Evolutionary conservation across 2,329 filamentous ascomycete genomes (phyloP), one percentile per base, ranked within the genome.

Genomic region (Trichothecium roseum): DNA sequence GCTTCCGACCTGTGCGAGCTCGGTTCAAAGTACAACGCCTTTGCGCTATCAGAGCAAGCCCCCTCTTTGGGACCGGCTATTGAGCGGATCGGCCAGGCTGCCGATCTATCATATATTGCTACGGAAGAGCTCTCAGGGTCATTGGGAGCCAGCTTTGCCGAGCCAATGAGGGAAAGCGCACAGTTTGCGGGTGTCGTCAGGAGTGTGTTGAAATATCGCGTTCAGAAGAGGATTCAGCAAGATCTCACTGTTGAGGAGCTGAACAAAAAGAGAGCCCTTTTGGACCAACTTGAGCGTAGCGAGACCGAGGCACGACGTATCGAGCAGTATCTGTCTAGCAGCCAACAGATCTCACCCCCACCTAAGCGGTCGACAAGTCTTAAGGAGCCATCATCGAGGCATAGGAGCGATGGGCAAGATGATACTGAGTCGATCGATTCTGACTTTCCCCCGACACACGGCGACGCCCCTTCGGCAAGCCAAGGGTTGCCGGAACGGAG

Each of bases 231-330:
- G 32, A 85, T 98, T 36, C 91, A 98, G 54, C 87, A 96, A 56
- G 91, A 98, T 53, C 89, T 96, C 79, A 96, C 91, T 2, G 81
- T 81, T 30, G 91, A 98, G 40, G 88, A 98, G 49, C 68, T 98
- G 9, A 74, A 81, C 37, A 94, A 89, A 68, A 96, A 96, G 64
- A 78, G 74, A 48, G 65, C 72, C 3, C 69, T 91, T 10, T 69
- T 98, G 12, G 85, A 94, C 30, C 83, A 88, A 32, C 65, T 98
- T n/a, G 91, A 98, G 62, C 77, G 79, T 39, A 96, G 89, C 52
- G 91, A 98, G 59, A 73, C 82, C 5, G 91, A 98, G 62, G 88
- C 91, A 1, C 84, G 84, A 52, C 78, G 93, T 32, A 91, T 98
- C 41, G 89, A 96, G 51, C 84, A 94, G 45, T 95, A 95, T 53